Conservation (phyloP, 2,329 filamentous ascomycete species). For the Metarhizium humberi region DNA sequence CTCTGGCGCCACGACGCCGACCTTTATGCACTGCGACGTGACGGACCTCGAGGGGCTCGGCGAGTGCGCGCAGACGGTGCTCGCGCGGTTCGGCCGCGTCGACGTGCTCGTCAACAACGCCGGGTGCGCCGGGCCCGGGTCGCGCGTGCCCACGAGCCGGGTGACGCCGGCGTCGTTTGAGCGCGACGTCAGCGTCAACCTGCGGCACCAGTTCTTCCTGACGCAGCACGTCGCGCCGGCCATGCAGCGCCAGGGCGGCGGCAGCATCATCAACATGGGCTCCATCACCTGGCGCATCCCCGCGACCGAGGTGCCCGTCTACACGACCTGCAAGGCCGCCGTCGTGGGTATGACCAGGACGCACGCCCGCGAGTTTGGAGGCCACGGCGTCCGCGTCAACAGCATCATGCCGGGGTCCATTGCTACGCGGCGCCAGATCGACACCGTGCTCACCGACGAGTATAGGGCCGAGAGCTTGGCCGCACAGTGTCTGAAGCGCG, state of each 20-base stretch:
- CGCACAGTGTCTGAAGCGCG: constrained; percentile 31
- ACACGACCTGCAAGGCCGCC: constrained; percentile 43
- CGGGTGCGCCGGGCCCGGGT: constrained; percentile 29
- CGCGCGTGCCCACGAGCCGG: constrained; percentile 18
- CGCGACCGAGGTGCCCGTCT: constrained; percentile 35
- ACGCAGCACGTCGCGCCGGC: constrained; percentile 61
- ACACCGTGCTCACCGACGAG: constrained; percentile 33
- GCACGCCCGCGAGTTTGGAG: constrained; percentile 43
- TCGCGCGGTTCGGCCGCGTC: constrained; percentile 30
- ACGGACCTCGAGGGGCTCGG: constrained; percentile 24
- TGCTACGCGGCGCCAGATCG: constrained; percentile 33
- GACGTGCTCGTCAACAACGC: constrained; percentile 84
- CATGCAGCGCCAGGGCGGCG: constrained; percentile 28
- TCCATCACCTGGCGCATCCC: constrained; percentile 36
- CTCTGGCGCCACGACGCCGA: constrained; percentile 15
- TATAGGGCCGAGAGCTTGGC: constrained; percentile 27
- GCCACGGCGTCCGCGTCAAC: constrained; percentile 36
- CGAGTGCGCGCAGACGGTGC: constrained; percentile 21
- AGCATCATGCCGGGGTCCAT: constrained; percentile 40
- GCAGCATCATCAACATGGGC: constrained; percentile 48
- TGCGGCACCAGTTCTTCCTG: constrained; percentile 49
- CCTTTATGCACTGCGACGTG: constrained; percentile 33
- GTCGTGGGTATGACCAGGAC: constrained; percentile 46
- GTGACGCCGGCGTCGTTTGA: constrained; percentile 34
- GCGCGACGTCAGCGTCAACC: constrained; percentile 31